Conservation (phyloP, 169 alveolate species). For the Cryptosporidium sp. region DNA sequence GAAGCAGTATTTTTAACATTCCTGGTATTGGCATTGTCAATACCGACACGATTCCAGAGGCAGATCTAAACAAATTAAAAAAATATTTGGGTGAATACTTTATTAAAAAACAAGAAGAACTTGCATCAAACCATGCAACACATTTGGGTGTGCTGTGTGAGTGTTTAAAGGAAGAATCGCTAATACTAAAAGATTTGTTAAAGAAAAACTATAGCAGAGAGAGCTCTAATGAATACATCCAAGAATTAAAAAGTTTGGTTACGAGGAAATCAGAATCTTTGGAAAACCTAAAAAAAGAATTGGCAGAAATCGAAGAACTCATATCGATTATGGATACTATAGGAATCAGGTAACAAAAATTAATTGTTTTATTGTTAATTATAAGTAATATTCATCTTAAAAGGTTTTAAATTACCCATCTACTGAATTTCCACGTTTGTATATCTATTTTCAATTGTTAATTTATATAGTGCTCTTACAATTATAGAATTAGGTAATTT, state of each 20-base stretch:
- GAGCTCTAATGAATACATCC: conserved; percentile 34
- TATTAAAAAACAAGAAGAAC: conserved; percentile 59
- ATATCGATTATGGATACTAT: conserved; percentile 29
- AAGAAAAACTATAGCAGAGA: conserved; percentile 34
- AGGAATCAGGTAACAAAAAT: not conserved
- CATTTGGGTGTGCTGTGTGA: conserved; percentile 66
- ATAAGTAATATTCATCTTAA: not conserved
- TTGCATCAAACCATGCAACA: conserved; percentile 64
- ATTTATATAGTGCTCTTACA: not conserved
- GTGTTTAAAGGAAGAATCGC: conserved; percentile 65
- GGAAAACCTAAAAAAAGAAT: conserved; percentile 22
- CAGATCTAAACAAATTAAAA: conserved; percentile 32
- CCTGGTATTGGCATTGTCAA: conserved; percentile 74
- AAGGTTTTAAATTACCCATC: not conserved
- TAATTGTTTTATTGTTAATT: not conserved
- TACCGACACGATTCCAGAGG: conserved; percentile 30
- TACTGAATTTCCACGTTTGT: not conserved
- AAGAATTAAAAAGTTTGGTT: conserved; percentile 34
- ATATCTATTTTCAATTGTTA: not conserved
- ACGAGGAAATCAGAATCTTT: conserved; percentile 52
- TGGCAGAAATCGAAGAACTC: conserved; percentile 58
- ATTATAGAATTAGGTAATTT: not conserved
- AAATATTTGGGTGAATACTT: conserved; percentile 51
- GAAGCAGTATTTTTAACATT: conserved; percentile 47
- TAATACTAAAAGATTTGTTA: conserved; percentile 37